Evolutionary conservation across 1,284 basidiomycete species (phyloP), one percentile per base, ranked within the genome.

Genomic region (Earliella scabrosa): DNA sequence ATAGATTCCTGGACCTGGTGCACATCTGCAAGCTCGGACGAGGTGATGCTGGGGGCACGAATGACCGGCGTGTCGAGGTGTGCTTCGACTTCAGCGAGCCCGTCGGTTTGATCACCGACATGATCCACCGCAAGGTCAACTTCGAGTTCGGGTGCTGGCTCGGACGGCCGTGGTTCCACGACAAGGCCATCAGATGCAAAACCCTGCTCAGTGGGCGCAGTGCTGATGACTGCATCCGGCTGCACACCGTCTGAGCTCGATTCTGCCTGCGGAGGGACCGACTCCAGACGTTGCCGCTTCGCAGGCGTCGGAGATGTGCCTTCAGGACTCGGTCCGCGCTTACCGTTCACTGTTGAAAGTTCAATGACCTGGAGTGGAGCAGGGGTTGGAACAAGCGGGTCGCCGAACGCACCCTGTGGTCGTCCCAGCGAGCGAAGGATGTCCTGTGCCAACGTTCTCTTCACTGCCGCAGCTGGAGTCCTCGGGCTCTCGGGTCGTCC

Each of bases 401-500:
- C 45, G 3, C 57, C 52, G 23, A 52, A 53, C 29, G 58, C 32
- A 52, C 51, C 56, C n/a, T 41, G 46, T 10, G 64, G 61, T 52
- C 66, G 67, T 9, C 75, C 72, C 4, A 81, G 65, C 9, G 77
- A 74, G 4, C 72, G 72, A 14, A 81, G 54, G 23, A 81, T 69
- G 57, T 81, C 79, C 35, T 66, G 71, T 14, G 79, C 80, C 20
- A 81, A 66, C 32, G 73, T 75, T 18, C 63, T 68, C 54, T 65
- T 75, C 49, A 77, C 70, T 3, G 73, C 75, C 24, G 74, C 68
- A 29, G 68, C 68, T 3, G 78, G 76, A 1, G 71, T 71, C 56
- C 68, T 60, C 6, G 55, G 39, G 20, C 45, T 55, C 7, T 26
- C 69, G 21, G 51, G 34, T n/a, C 23, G 53, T 20, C 44, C 32